phyloP scores from a whole-genome alignment of 148 eudicot genomes.

The Chenopodium berlandieri region DNA sequence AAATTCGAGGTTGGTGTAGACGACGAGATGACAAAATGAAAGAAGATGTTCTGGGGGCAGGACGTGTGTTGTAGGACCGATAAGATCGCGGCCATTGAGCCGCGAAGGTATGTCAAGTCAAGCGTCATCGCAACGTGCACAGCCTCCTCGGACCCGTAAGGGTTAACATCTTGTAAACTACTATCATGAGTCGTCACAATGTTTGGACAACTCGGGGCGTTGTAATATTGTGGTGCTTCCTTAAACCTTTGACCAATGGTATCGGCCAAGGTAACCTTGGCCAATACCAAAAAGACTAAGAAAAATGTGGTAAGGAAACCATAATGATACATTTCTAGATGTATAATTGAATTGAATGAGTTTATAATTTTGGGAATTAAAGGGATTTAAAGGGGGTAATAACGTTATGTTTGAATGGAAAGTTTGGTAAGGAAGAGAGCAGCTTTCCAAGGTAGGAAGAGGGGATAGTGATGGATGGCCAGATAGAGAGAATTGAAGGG shows the following conservation, averaged over 20 bases:
- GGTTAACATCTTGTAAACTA: background rate
- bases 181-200: background rate
- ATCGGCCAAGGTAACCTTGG: background rate
- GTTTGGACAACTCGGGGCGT: constrained; percentile 54
- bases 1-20: constrained; percentile 32
- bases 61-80: constrained; percentile 79
- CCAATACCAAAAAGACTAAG: background rate
- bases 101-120: constrained; percentile 73
- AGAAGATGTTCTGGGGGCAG: constrained; percentile 69
- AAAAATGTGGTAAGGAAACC: background rate
- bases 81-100: constrained; percentile 80
- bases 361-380: background rate
- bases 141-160: constrained; percentile 45
- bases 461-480: background rate
- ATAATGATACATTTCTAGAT: background rate
- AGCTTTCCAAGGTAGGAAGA: constrained; percentile 1
- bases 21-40: constrained; percentile 65
- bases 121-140: constrained; percentile 89
- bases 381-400: background rate
- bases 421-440: too few species aligned
- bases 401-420: background rate
- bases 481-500: background rate
- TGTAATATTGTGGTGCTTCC: constrained; percentile 77
- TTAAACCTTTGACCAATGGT: constrained; percentile 36
- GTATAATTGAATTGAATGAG: too few species aligned